Evolutionary conservation across 2,329 filamentous ascomycete genomes (phyloP).

Genomic region (Penicillium sp.): DNA sequence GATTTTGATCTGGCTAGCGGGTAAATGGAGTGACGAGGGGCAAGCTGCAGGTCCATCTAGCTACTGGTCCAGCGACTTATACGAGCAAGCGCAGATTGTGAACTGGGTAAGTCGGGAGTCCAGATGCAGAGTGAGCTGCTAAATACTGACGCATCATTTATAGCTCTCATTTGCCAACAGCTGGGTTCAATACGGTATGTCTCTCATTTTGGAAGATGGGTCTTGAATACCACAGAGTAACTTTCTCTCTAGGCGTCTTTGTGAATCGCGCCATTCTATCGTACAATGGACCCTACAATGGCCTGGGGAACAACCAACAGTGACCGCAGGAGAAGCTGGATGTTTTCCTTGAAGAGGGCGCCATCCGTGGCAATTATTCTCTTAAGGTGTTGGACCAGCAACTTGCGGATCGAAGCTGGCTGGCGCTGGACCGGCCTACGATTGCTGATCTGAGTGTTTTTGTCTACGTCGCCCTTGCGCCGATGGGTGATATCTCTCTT

Average conservation of each 20-base stretch:
- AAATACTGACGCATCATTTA: too few species aligned
- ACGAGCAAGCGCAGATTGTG: background rate
- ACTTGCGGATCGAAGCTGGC: background rate
- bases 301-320: background rate
- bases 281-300: too few species aligned
- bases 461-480: slow-evolving; percentile 6
- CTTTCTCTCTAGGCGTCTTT: background rate
- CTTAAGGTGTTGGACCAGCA: background rate
- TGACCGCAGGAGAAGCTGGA: background rate
- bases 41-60: background rate
- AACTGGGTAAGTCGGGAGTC: background rate
- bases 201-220: too few species aligned
- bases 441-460: slow-evolving; percentile 3
- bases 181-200: slow-evolving; percentile 1
- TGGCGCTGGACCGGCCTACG: background rate
- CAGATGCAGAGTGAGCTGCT: too few species aligned
- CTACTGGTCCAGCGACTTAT: background rate
- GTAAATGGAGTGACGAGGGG: background rate
- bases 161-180: background rate
- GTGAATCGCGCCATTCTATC: background rate
- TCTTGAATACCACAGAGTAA: too few species aligned
- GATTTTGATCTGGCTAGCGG: background rate
- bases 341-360: background rate
- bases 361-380: background rate
- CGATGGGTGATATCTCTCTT: slow-evolving; percentile 6